phyloP scores from a whole-genome alignment of 2,329 filamentous ascomycete genomes.

The Karstenula rhodostoma region DNA sequence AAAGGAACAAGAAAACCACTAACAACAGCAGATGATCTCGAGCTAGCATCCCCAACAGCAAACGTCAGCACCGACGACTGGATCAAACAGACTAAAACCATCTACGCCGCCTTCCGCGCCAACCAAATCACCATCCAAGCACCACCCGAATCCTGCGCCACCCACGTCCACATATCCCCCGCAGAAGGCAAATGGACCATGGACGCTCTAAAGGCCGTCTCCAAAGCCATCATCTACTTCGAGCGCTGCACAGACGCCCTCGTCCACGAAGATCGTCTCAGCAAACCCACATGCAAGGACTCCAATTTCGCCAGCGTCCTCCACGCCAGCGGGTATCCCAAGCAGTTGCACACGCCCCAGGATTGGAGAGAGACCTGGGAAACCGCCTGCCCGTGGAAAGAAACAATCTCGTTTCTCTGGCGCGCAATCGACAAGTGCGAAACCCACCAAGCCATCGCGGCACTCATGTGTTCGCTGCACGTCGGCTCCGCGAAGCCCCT shows the following conservation, averaged over 20 bases:
- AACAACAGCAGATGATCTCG: not conserved
- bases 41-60: not conserved
- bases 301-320: not conserved
- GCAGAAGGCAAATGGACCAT: not conserved
- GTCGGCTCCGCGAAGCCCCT: not conserved
- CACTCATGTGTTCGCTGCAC: not conserved
- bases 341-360: not conserved
- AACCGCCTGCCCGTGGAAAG: not conserved
- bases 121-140: not conserved
- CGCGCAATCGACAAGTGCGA: not conserved
- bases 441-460: too few relatives aligned
- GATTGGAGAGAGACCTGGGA: not conserved
- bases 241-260: not conserved
- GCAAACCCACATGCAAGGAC: not conserved
- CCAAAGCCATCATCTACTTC: not conserved
- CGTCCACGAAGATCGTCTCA: not conserved
- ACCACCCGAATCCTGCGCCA: not conserved
- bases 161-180: not conserved
- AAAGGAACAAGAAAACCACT: not conserved
- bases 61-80: not conserved
- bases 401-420: not conserved
- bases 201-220: not conserved
- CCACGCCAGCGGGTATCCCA: not conserved
- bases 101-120: not conserved
- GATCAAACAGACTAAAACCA: not conserved